Conservation (phyloP, 73 alveolate species). For the Tetrahymena borealis region DNA sequence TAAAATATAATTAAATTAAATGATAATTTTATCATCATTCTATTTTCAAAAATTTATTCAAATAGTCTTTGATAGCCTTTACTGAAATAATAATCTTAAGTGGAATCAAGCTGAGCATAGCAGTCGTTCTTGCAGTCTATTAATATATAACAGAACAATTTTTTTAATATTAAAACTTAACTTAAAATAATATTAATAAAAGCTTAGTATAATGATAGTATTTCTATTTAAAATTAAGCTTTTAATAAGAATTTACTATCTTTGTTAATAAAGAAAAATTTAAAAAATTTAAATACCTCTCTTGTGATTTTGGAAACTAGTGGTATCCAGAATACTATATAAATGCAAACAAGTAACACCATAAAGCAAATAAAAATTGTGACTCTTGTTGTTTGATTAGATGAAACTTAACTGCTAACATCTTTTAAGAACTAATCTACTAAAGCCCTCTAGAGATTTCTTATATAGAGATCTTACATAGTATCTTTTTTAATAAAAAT, state of each 20-base stretch:
- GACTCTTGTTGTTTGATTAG: conserved; percentile 36
- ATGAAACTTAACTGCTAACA: not conserved
- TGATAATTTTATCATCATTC: not conserved
- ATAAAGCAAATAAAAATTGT: conserved; percentile 32
- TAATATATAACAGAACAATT: not conserved
- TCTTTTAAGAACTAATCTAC: not conserved
- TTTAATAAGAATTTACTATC: no score
- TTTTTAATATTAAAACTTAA: no score
- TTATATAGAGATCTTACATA: conserved; percentile 23
- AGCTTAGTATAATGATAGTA: no score
- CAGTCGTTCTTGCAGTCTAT: conserved; percentile 31
- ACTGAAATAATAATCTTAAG: conserved; percentile 18
- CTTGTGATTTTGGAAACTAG: conserved; percentile 22
- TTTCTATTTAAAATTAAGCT: no score
- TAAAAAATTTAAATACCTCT: conserved; percentile 10
- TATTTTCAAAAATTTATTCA: conserved; percentile 8
- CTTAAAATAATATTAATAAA: no score
- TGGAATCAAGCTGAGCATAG: conserved; percentile 27
- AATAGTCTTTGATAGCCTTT: conserved; percentile 29
- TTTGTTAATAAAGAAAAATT: no score
- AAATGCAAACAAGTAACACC: conserved; percentile 9
- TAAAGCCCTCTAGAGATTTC: conserved; percentile 4
- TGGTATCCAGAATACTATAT: conserved; percentile 36
- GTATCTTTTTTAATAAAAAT: no score
- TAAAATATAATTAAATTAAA: not conserved